phyloP scores from a whole-genome alignment of 208 protist species.

The Leishmania guyanensis region DNA sequence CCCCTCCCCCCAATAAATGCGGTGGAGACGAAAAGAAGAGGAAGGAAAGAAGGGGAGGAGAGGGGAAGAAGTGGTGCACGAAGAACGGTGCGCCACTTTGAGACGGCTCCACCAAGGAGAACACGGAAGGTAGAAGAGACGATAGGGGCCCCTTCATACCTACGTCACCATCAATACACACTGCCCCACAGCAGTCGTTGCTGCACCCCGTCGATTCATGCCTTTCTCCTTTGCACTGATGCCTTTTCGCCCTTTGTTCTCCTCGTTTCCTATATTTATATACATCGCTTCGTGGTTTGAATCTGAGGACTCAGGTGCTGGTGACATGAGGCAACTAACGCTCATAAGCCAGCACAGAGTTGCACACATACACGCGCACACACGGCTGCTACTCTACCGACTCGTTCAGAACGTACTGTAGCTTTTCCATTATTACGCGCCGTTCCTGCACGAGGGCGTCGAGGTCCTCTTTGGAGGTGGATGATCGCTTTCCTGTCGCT shows the following conservation, averaged over 20 bases:
- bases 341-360: neutral
- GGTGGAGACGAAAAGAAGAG: neutral
- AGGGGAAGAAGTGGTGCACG: neutral
- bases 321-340: neutral
- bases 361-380: neutral
- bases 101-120: neutral
- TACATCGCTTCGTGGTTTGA: neutral
- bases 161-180: neutral
- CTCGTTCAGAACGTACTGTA: constrained; percentile 43
- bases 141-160: neutral
- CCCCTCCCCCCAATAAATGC: too few relatives aligned
- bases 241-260: neutral
- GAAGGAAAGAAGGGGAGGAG: neutral
- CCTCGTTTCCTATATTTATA: neutral
- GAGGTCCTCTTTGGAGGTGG: constrained; percentile 30
- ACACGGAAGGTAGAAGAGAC: neutral
- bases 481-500: constrained; percentile 4
- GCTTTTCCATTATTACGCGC: constrained; percentile 46
- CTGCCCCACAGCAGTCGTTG: neutral
- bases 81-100: neutral
- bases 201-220: neutral
- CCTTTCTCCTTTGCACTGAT: neutral
- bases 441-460: constrained; percentile 46
- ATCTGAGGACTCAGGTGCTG: neutral
- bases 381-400: neutral